phyloP scores from a whole-genome alignment of 2,329 filamentous ascomycete genomes.

The Stemphylium beticola region DNA sequence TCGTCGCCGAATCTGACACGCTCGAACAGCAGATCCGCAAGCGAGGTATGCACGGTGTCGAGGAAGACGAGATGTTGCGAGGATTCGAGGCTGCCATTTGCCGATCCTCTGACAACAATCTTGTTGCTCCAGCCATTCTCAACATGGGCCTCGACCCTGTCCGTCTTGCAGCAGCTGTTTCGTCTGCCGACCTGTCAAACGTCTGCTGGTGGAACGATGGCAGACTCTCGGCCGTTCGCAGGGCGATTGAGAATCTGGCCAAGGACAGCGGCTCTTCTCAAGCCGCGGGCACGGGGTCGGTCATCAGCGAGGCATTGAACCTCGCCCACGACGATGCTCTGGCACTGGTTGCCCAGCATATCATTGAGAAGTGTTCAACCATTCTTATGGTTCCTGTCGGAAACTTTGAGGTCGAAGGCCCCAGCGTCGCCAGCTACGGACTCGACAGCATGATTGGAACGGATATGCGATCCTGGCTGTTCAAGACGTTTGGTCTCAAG shows the following conservation, averaged over 20 bases:
- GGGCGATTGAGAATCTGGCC: no score
- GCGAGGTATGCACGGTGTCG: slow-evolving; percentile 9
- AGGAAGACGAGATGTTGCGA: background rate
- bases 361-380: background rate
- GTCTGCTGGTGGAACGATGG: no score
- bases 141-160: no score
- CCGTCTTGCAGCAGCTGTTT: no score
- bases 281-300: no score
- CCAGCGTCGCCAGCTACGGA: slow-evolving; percentile 8
- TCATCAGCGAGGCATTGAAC: no score
- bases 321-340: background rate
- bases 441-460: slow-evolving; percentile 21
- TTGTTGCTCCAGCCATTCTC: no score
- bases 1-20: slow-evolving; percentile 8
- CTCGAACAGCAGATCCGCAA: slow-evolving; percentile 6
- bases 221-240: no score
- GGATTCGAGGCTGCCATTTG: background rate
- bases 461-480: slow-evolving; percentile 18
- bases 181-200: no score
- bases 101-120: no score
- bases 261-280: no score
- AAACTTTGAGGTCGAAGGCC: background rate
- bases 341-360: background rate
- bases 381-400: background rate
- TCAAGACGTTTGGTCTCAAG: slow-evolving; percentile 10